These are phyloP conservation scores for Mucor circinelloides DNA, from an alignment of 371 early-diverging fungal genomes.

Conservation along the genomic window DNA sequence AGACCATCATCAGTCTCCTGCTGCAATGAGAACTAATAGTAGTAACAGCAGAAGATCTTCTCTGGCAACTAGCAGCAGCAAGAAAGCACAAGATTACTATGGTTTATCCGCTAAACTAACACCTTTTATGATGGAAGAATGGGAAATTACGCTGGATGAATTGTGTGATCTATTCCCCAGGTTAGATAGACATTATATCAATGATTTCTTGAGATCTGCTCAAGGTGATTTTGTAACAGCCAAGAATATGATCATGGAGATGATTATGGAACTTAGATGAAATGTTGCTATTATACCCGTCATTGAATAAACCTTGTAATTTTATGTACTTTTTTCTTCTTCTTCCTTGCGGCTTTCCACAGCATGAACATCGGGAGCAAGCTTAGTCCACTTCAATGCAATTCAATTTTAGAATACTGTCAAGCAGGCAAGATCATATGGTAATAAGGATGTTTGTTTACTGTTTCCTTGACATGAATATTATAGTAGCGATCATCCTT, in stretches of 20 bases:
- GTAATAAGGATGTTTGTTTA: too few relatives aligned
- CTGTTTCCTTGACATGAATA: too few relatives aligned
- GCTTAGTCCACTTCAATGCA: too few relatives aligned
- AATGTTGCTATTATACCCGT: not conserved
- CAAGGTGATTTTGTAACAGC: constrained; percentile 22
- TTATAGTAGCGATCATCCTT: too few relatives aligned
- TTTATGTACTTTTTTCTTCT: not conserved
- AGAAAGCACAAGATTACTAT: constrained; percentile 3
- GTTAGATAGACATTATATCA: constrained; percentile 19
- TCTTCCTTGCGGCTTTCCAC: not conserved
- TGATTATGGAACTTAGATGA: constrained; percentile 24
- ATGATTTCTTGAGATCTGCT: constrained; percentile 28
- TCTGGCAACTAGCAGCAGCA: not conserved
- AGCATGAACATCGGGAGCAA: not conserved
- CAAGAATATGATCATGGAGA: constrained; percentile 24
- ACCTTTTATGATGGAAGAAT: constrained; percentile 23
- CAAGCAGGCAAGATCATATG: too few relatives aligned
- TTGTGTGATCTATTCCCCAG: constrained; percentile 24
- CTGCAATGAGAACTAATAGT: not conserved
- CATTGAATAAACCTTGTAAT: not conserved
- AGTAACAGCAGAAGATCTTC: not conserved
- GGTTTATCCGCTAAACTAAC: not conserved
- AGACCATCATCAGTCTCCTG: not conserved
- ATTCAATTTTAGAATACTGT: too few relatives aligned
- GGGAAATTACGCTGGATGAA: constrained; percentile 23